Base-by-base conservation (phyloP, 2,329 filamentous ascomycete genomes). In the Neodidymelliopsis sp. region DNA sequence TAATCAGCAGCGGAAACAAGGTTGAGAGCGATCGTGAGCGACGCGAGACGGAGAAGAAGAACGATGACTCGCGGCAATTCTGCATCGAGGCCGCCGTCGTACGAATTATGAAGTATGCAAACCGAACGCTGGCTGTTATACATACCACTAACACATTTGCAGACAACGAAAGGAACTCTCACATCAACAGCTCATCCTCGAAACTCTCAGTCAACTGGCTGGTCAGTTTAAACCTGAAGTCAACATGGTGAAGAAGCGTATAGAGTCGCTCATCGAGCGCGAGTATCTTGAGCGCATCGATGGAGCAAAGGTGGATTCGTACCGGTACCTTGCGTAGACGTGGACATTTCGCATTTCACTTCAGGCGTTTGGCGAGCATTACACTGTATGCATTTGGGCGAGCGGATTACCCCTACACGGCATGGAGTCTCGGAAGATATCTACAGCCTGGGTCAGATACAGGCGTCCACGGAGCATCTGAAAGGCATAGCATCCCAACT, bases 41-140 rank as follows among this genome's bases (percentile, higher is more conserved):
- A 31, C 85, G 84, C 71, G 84, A 84, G 40, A 93, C 89, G 0
- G 86, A 91, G 69, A 83, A 86, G 62, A 89, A 88, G 78, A 91
- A 89, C 58, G 84, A 89, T 59, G 85, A 90, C 67, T 85, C 83
- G 16, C 79, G 89, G 55, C 82, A 81, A 33, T 86, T 88, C 66
- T 82, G 88, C 29, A 84, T 91, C 18, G 89, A 93, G 63, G 88
- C 89, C 6, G 87, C 88, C 4, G 80, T 93, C 57, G 89, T 92
- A 51, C 81, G 89, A 39, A 91, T 91, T 63, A 92, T 92, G 89
- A 93, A 93, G 88, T 91, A 82, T 35, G 85, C 82, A n/a, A 6
- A 31, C 4, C 9, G 4, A 16, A 36, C 6, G 20, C 20, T 3
- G 9, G 2, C 16, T n/a, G 11, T 22, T 30, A 18, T 4, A 12